phyloP scores from a whole-genome alignment of 345 rosid species.

The Populus deltoides region DNA sequence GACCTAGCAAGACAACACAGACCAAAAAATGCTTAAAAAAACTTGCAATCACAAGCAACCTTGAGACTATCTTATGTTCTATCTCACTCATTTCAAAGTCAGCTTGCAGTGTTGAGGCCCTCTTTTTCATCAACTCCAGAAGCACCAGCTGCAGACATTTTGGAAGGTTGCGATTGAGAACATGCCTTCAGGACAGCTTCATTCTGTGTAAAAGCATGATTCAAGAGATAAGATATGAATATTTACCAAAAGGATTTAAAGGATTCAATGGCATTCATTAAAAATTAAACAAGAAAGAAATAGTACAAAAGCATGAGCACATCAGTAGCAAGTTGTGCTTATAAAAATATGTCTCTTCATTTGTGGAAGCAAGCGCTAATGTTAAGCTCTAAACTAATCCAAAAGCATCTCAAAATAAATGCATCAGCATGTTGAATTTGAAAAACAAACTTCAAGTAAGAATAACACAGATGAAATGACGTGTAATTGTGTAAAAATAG shows the following conservation, averaged over 20 bases:
- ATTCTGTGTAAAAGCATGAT: constrained; percentile 17
- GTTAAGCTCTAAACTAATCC: neutral
- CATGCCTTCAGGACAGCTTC: constrained; percentile 30
- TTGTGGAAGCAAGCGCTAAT: neutral
- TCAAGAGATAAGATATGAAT: neutral
- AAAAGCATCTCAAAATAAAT: neutral
- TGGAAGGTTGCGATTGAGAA: constrained; percentile 17
- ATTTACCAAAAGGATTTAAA: neutral
- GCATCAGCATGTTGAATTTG: neutral
- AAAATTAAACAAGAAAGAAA: neutral
- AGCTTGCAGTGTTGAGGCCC: neutral
- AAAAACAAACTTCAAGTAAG: neutral
- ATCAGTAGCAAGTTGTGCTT: neutral
- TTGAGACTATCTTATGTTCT: neutral
- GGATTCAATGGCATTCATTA: neutral
- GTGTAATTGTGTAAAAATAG: neutral
- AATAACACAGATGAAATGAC: neutral
- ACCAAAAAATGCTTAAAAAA: neutral
- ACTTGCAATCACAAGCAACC: neutral
- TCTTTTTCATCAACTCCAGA: constrained; percentile 8
- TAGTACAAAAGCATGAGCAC: neutral
- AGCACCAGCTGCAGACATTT: neutral
- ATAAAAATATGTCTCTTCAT: too few relatives aligned
- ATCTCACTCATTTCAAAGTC: constrained; percentile 8
- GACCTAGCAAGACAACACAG: neutral